Base-by-base conservation (phyloP, 768 basidiomycete species). In the Pholiota conissans region DNA sequence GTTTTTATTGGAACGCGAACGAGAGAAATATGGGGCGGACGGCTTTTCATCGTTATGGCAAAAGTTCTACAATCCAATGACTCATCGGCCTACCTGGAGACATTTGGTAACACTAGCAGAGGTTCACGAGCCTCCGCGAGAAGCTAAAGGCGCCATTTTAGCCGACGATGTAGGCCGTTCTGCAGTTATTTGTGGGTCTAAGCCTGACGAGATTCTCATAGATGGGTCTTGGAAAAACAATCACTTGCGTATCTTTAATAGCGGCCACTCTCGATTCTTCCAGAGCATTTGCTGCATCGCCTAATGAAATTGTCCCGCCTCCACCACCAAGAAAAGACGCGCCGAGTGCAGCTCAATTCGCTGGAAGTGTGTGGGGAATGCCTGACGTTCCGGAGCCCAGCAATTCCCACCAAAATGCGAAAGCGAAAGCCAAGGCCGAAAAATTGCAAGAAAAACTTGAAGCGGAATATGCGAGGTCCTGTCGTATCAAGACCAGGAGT, bases 201-300 rank as follows among this genome's bases (percentile, higher is more conserved):
- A 58, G 50, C 52, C 35, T 46, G 39, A 48, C 42, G 48, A 34
- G 27, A 10, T 55, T 58, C 22, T 49, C 49, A 61, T 52, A 97
- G 95, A 98, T 97, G 95, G 96, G 96, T 63, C 84, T 99, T 27
- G 96, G 96, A 16, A 98, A 98, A 74, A 98, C 96, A 0, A 94
- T 98, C 52, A 92, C 94, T 28, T 93, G 95, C 60, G 91, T 98
- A 24, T 91, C 96, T 14, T 81, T 99, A 49, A 89, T 99, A 50
- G 95, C 93, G 10, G 84, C 90, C 27, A 98, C 97, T 1, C 79
- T 95, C 13, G 63, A 69, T 49, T 80, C 89, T 0, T 91, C 97
- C 10, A 77, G 73, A 20, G 72, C 73, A 32, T 95, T 95, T 71
- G 86, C 84, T 10, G 66, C 76, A 28, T 73, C 79, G 2, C 84